These are phyloP conservation scores for Thielaviopsis populi DNA, from an alignment of 2,329 filamentous ascomycete species.

Conservation along the genomic window DNA sequence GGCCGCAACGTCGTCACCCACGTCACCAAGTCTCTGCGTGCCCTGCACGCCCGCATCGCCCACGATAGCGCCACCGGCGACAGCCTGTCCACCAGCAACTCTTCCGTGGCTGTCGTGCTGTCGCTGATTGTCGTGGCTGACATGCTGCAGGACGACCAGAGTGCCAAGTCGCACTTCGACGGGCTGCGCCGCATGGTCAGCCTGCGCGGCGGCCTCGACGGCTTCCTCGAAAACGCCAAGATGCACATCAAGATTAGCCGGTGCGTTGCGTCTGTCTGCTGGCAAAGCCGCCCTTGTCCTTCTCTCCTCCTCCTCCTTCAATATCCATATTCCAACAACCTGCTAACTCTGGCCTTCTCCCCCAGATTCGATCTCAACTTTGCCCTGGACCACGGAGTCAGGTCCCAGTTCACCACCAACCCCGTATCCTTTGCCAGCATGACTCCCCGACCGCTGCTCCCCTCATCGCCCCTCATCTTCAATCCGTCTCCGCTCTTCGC, in stretches of 20 bases:
- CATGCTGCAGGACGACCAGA: constrained; percentile 14
- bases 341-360: neutral
- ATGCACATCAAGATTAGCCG: constrained; percentile 16
- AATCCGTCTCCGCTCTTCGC: neutral
- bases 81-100: constrained; percentile 7
- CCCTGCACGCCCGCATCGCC: constrained; percentile 12
- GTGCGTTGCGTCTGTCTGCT: neutral
- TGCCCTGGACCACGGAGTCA: constrained; percentile 12
- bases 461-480: constrained; percentile 3
- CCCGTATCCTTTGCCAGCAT: constrained; percentile 14
- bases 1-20: constrained; percentile 10
- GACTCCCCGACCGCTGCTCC: constrained; percentile 7
- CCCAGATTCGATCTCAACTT: constrained; percentile 13
- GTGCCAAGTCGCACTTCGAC: constrained; percentile 15
- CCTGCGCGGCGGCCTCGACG: constrained; percentile 14
- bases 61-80: neutral
- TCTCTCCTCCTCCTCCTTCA: no score
- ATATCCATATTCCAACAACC: neutral
- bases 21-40: constrained; percentile 13
- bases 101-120: constrained; percentile 14
- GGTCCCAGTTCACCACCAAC: constrained; percentile 8
- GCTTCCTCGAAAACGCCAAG: constrained; percentile 14
- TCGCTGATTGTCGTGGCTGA: constrained; percentile 16
- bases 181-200: constrained; percentile 15
- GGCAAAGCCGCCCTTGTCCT: no score